A percentile compares a stretch with the other conserved stretches of the same genome.
Conservation (phyloP, 83 land plant species). For the Diphasiastrum complanatum region DNA sequence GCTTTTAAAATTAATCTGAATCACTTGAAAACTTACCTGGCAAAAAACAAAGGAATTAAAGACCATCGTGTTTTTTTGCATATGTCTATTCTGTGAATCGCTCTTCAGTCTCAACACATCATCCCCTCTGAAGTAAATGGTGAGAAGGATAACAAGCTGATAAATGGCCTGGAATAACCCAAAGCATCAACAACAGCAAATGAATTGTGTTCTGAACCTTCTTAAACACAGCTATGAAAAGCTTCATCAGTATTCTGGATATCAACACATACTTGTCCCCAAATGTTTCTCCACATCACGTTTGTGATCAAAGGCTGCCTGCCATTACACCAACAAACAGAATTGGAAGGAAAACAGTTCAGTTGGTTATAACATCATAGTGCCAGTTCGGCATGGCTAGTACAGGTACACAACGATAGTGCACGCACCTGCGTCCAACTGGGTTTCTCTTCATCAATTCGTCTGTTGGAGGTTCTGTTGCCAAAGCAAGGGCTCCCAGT, state of each 20-base stretch:
- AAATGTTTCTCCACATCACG: constrained; percentile 11
- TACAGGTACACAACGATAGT: too few species aligned
- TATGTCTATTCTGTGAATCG: too few species aligned
- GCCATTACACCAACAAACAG: background rate
- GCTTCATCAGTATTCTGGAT: too few species aligned
- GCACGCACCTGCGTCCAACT: background rate
- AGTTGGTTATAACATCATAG: background rate
- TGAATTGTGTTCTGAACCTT: background rate
- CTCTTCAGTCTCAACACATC: background rate
- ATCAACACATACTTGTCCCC: constrained; percentile 10
- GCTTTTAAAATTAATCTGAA: too few species aligned
- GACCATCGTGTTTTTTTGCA: too few species aligned
- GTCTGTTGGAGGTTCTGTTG: constrained; percentile 14
- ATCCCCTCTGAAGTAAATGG: background rate
- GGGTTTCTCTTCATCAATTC: background rate
- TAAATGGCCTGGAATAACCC: background rate
- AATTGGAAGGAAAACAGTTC: background rate
- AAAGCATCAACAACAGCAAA: background rate
- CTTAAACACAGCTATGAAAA: constrained; percentile 1
- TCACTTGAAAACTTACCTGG: too few species aligned
- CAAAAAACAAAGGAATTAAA: too few species aligned
- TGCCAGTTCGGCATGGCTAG: too few species aligned
- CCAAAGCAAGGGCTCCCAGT: constrained; percentile 15
- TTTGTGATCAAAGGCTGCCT: constrained; percentile 4
- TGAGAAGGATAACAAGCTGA: background rate